phyloP scores from a whole-genome alignment of 2,329 filamentous ascomycete genomes.

The Aureobasidium sp. region DNA sequence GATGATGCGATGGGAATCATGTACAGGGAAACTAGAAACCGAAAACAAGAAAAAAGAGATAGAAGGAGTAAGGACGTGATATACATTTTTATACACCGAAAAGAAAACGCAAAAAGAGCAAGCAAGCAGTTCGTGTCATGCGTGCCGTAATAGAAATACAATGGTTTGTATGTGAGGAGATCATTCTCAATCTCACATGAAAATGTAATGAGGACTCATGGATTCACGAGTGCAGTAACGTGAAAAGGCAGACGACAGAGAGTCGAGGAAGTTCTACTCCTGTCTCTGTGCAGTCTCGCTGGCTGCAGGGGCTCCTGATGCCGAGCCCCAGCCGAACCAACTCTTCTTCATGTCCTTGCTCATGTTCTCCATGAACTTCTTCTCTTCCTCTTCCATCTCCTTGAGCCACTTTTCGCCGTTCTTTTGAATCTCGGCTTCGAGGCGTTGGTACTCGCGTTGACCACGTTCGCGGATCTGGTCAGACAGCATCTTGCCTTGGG shows the following conservation, averaged over 20 bases:
- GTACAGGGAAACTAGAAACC: no score
- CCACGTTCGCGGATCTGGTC: constrained; percentile 90
- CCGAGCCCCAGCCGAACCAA: constrained; percentile 45
- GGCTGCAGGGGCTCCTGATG: not conserved
- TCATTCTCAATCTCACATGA: not conserved
- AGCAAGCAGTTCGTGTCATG: not conserved
- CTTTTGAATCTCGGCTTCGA: constrained; percentile 85
- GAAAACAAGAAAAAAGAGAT: not conserved
- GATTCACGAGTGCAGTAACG: not conserved
- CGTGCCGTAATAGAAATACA: constrained; percentile 2
- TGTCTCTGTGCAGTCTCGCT: constrained; percentile 6
- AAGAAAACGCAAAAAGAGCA: not conserved
- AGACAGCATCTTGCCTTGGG: constrained; percentile 93
- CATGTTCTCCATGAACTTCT: constrained; percentile 80
- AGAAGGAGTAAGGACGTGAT: not conserved
- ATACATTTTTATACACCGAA: constrained; percentile 4
- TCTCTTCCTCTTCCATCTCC: constrained; percentile 80
- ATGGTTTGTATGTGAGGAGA: not conserved
- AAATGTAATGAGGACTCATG: not conserved
- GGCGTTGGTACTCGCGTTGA: constrained; percentile 76
- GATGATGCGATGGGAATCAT: no score
- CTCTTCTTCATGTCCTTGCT: constrained; percentile 87
- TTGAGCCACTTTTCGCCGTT: constrained; percentile 94
- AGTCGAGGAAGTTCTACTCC: not conserved
- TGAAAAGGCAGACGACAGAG: not conserved